Base-by-base conservation (phyloP, 352 stramenopile species). In the Globisporangium polare region DNA sequence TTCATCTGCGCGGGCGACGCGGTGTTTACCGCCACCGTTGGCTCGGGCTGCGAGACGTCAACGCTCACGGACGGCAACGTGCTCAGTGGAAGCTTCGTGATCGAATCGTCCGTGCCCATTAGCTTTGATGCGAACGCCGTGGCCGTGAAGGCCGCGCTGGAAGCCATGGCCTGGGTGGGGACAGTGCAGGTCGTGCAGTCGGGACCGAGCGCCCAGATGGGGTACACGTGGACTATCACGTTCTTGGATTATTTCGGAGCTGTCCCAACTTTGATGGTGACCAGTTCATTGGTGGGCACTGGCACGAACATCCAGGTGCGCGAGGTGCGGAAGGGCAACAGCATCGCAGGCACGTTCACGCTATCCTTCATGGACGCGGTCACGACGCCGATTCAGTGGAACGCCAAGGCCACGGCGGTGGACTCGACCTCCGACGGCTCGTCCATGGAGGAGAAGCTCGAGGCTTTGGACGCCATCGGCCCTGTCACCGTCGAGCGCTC, bases 21-120 rank as follows among this genome's bases (percentile, higher is more conserved):
- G 8, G 58, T 54, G 5, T 90, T 89, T 45, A 63, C 64, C 2
- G 49, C 46, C 0, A 62, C 66, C 8, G 47, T 61, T 5, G 66
- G 66, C 15, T 66, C 73, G 17, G 54, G 58, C 3, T 93, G 83
- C 47, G 75, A 85, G 56, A 76, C 78, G 0, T 65, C 83, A 15
- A 93, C 86, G 3, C 62, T 92, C 1, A 89, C 80, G 0, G 77
- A 92, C 58, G 84, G 86, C 17, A 95, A 95, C 29, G 78, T 77
- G 1, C 53, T 95, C 2, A 87, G 72, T 20, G 84, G 86, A 0
- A 80, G n/a, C 13, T 95, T 95, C 46, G 63, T 90, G 1, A 62
- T 94, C 27, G 83, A 89, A 41, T 73, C 78, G 3, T 89, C 80
- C 0, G 67, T 67, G 13, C 74, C 80, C 1, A 87, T 94, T 31